phyloP scores from a whole-genome alignment of 192 early-diverging fungal species.

The Obelidium mucronatum region DNA sequence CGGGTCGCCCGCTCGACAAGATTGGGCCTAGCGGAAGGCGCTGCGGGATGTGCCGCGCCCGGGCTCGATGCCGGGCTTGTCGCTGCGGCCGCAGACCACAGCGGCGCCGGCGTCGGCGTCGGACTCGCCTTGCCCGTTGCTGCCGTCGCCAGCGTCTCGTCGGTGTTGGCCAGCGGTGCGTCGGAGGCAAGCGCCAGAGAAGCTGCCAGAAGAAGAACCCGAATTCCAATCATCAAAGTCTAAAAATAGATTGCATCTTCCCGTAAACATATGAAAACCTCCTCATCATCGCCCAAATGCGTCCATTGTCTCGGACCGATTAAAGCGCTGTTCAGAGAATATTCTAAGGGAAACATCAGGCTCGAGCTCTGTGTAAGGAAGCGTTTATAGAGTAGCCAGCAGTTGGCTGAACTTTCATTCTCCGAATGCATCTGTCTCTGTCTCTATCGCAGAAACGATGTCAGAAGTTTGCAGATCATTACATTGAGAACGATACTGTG shows the following conservation, averaged over 20 bases:
- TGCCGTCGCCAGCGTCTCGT: background rate
- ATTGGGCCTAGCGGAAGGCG: too few relatives aligned
- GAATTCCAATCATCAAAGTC: background rate
- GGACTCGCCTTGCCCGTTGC: too few relatives aligned
- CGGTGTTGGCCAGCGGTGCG: background rate
- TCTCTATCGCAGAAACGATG: conserved; percentile 15
- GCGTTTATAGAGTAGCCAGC: too few relatives aligned
- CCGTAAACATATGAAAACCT: too few relatives aligned
- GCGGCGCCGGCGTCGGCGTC: too few relatives aligned
- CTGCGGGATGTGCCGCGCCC: too few relatives aligned
- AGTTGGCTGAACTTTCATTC: too few relatives aligned
- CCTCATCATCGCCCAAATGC: conserved; percentile 46
- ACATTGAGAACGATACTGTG: conserved; percentile 88
- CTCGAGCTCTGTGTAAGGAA: conserved; percentile 71
- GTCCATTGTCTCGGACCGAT: conserved; percentile 80
- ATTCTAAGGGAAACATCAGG: conserved; percentile 82
- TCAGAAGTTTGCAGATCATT: conserved; percentile 81
- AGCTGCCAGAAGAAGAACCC: background rate
- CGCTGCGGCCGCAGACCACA: too few relatives aligned
- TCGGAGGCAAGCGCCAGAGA: background rate
- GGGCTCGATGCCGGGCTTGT: too few relatives aligned
- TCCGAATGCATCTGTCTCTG: background rate
- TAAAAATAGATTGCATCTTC: background rate
- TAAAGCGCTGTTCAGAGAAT: conserved; percentile 77
- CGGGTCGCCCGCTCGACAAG: too few relatives aligned